Evolutionary conservation across 2,329 filamentous ascomycete species (phyloP).

Genomic region (Xylaria hypoxylon): DNA sequence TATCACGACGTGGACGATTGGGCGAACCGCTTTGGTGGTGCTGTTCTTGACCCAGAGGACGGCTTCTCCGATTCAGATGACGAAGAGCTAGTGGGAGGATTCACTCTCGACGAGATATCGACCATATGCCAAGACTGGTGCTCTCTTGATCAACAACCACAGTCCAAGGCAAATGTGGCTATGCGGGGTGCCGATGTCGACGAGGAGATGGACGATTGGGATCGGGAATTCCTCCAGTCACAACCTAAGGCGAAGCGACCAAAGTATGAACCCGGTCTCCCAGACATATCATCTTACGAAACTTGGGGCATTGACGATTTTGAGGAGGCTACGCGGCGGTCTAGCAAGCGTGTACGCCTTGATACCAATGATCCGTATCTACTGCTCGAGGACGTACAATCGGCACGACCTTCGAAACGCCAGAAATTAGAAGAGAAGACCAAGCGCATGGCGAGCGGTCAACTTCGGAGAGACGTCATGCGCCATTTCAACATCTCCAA

Average conservation of each 20-base stretch:
- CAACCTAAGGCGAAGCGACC: conserved; percentile 75
- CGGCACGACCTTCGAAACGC: conserved; percentile 71
- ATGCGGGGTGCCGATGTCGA: conserved; percentile 54
- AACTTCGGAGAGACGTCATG: conserved; percentile 77
- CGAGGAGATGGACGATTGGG: conserved; percentile 72
- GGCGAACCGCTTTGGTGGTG: conserved; percentile 59
- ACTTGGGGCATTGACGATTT: conserved; percentile 85
- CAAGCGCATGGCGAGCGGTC: conserved; percentile 75
- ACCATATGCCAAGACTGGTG: conserved; percentile 91
- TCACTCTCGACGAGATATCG: conserved; percentile 82
- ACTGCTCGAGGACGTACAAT: conserved; percentile 81
- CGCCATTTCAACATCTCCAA: conserved; percentile 96
- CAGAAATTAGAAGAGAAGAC: conserved; percentile 66
- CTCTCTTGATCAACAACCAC: conserved; percentile 55
- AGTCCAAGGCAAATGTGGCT: conserved; percentile 25
- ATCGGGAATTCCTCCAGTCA: conserved; percentile 65
- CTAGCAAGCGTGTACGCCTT: conserved; percentile 82
- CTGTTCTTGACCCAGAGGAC: conserved; percentile 55
- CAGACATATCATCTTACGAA: conserved; percentile 68
- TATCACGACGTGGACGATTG: conserved; percentile 64
- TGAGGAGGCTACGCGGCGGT: conserved; percentile 75
- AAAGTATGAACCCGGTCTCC: conserved; percentile 69
- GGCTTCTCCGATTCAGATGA: conserved; percentile 59
- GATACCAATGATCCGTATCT: conserved; percentile 91
- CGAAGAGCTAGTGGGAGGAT: conserved; percentile 73